A percentile compares a stretch with the other conserved stretches of the same genome.
Conservation (phyloP, 2,329 filamentous ascomycete genomes). For the Botrytis aclada region DNA sequence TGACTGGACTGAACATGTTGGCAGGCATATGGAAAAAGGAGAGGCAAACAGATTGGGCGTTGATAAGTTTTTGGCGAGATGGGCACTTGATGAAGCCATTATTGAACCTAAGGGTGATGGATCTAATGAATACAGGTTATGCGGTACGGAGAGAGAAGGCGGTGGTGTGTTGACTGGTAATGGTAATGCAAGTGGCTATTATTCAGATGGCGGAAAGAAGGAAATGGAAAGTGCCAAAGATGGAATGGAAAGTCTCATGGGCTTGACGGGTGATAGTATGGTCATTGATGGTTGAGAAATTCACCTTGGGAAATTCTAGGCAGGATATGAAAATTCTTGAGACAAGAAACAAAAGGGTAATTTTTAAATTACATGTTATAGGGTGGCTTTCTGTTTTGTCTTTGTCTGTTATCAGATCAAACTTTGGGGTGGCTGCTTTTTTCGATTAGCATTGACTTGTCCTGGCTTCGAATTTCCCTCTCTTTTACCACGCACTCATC, state of each 20-base stretch:
- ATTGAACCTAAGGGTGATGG: constrained; percentile 57
- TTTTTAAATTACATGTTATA: constrained; percentile 1
- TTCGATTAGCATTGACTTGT: constrained; percentile 8
- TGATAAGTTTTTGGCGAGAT: constrained; percentile 55
- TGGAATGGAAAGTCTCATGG: constrained; percentile 14
- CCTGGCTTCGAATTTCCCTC: not conserved
- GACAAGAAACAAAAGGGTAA: constrained; percentile 3
- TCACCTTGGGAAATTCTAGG: not conserved
- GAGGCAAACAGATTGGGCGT: constrained; percentile 57
- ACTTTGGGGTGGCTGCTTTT: not conserved
- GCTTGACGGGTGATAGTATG: constrained; percentile 17
- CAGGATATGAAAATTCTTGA: not conserved
- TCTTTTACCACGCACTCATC: not conserved
- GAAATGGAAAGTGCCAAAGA: constrained; percentile 13
- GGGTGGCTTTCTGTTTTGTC: constrained; percentile 1
- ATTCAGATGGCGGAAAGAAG: constrained; percentile 34
- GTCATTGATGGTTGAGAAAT: constrained; percentile 14
- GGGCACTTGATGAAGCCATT: constrained; percentile 62
- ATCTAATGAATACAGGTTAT: constrained; percentile 50
- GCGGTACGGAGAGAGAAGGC: constrained; percentile 42
- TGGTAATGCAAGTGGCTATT: constrained; percentile 34
- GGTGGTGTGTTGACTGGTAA: constrained; percentile 9
- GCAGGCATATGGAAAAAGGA: constrained; percentile 79
- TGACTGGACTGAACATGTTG: constrained; percentile 88
- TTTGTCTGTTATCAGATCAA: constrained; percentile 9